Conservation (phyloP, 2,329 filamentous ascomycete species). For the Colletotrichum aenigma region DNA sequence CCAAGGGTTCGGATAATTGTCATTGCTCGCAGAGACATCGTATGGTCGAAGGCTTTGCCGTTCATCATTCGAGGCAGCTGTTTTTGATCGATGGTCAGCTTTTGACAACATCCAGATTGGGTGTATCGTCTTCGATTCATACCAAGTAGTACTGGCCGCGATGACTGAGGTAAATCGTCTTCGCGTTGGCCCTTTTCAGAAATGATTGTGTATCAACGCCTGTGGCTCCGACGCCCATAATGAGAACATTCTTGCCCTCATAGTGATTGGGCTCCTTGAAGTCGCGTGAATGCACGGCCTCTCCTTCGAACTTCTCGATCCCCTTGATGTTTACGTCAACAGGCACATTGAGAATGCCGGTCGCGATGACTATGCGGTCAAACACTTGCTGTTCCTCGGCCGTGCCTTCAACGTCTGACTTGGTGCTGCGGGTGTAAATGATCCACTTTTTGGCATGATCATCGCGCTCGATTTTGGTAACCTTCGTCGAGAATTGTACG, state of each 20-base stretch:
- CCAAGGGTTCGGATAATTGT: background rate
- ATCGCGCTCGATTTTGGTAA: conserved; percentile 1
- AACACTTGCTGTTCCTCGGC: background rate
- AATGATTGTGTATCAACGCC: conserved; percentile 63
- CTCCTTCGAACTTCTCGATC: conserved; percentile 20
- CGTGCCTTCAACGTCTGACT: background rate
- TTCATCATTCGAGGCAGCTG: conserved; percentile 2
- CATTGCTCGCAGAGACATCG: background rate
- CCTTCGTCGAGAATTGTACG: conserved; percentile 22
- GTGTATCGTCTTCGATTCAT: background rate
- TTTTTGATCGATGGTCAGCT: background rate
- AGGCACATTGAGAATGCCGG: conserved; percentile 4
- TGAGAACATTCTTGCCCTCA: conserved; percentile 58
- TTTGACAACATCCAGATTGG: background rate
- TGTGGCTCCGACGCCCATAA: conserved; percentile 81
- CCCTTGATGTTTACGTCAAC: conserved; percentile 15
- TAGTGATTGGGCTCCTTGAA: conserved; percentile 18
- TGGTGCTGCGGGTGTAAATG: background rate
- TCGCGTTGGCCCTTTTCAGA: conserved; percentile 10
- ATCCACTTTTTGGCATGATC: background rate
- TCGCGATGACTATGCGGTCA: conserved; percentile 17
- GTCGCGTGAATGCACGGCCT: conserved; percentile 14
- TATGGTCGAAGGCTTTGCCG: conserved; percentile 12
- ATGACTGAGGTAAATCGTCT: conserved; percentile 16
- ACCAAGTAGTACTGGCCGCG: conserved; percentile 6